Conservation (phyloP, 2,329 filamentous ascomycete genomes). For the Scedosporium aurantiacum region DNA sequence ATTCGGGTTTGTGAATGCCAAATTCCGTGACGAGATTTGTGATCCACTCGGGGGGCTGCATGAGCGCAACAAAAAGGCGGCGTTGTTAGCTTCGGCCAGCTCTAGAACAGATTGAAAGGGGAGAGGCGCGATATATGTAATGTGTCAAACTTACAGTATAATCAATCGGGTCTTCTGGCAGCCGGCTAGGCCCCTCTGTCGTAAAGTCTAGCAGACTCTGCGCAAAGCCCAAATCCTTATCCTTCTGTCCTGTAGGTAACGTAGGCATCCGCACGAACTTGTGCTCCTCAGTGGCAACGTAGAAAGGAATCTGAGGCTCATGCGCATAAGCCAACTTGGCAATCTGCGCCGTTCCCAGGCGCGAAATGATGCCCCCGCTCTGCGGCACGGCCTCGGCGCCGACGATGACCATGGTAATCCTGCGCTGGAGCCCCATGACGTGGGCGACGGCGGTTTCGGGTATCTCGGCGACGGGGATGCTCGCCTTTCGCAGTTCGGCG, state of each 20-base stretch:
- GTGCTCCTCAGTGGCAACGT: constrained; percentile 88
- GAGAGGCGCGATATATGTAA: not conserved
- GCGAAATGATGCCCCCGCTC: constrained; percentile 84
- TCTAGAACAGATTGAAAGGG: not conserved
- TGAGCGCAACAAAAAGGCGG: not conserved
- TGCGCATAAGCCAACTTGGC: constrained; percentile 62
- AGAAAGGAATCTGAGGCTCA: constrained; percentile 57
- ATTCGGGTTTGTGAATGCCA: constrained; percentile 58
- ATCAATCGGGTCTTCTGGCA: constrained; percentile 50
- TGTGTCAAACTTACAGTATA: constrained; percentile 47
- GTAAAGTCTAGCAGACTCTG: constrained; percentile 69
- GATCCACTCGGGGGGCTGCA: constrained; percentile 43
- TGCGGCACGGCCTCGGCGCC: constrained; percentile 82
- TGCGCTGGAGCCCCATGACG: constrained; percentile 44
- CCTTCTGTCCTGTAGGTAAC: constrained; percentile 62
- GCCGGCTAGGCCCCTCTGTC: constrained; percentile 35
- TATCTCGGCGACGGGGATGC: constrained; percentile 63
- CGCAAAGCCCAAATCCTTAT: constrained; percentile 62
- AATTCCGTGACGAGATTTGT: constrained; percentile 58
- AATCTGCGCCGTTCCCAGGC: constrained; percentile 79
- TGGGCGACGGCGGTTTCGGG: constrained; percentile 61
- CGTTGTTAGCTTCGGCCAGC: not conserved
- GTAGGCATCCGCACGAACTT: constrained; percentile 71
- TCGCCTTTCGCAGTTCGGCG: constrained; percentile 55
- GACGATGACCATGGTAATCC: constrained; percentile 56